A percentile compares a stretch with the other conserved stretches of the same genome.
Conservation (phyloP, 2,329 filamentous ascomycete genomes). For the Nemania abortiva region DNA sequence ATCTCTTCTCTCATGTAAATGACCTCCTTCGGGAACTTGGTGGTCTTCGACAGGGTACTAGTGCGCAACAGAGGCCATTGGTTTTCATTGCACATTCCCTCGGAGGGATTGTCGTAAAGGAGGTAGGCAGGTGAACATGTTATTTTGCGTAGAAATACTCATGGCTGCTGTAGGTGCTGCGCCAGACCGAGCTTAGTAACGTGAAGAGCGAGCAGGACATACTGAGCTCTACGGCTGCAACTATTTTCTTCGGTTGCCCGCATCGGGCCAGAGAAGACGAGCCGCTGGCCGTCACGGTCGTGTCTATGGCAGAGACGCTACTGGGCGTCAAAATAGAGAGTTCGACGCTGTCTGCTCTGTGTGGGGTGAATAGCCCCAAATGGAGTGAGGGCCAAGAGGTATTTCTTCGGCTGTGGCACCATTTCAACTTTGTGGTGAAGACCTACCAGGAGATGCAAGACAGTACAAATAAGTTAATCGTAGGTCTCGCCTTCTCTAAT, state of each 20-base stretch:
- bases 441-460: constrained; percentile 29
- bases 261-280: constrained; percentile 19
- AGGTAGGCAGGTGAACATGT: constrained; percentile 18
- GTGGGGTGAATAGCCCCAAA: constrained; percentile 27
- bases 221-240: constrained; percentile 29
- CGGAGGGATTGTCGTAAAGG: constrained; percentile 34
- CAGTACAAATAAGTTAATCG: constrained; percentile 1
- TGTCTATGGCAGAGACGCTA: constrained; percentile 27
- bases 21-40: constrained; percentile 30
- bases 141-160: constrained; percentile 15
- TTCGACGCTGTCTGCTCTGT: constrained; percentile 21
- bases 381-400: constrained; percentile 25
- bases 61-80: constrained; percentile 24
- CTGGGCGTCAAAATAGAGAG: constrained; percentile 18
- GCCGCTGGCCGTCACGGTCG: constrained; percentile 8
- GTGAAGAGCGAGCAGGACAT: constrained; percentile 20
- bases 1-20: constrained; percentile 33
- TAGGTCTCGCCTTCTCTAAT: constrained; percentile 4
- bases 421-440: constrained; percentile 37
- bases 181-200: constrained; percentile 27
- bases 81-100: constrained; percentile 37
- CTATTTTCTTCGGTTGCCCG: constrained; percentile 36
- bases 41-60: constrained; percentile 1
- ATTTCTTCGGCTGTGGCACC: constrained; percentile 34
- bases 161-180: constrained; percentile 24